A percentile compares a stretch with the other conserved stretches of the same genome.
These are phyloP conservation scores for Umbilicaria muhlenbergii DNA, from an alignment of 495 filamentous ascomycete genomes.

Conservation along the genomic window DNA sequence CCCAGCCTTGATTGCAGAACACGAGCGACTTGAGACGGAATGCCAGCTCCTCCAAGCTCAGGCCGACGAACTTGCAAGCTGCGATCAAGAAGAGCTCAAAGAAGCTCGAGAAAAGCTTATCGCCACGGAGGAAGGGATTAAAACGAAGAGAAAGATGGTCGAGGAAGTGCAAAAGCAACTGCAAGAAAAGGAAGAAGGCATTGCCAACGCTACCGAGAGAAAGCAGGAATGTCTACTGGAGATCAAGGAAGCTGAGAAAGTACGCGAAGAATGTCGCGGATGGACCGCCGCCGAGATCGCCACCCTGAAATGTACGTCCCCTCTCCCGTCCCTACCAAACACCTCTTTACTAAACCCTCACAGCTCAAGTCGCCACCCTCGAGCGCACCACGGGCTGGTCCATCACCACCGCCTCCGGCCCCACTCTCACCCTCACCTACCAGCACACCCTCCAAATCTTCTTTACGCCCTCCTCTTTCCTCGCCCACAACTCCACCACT, in stretches of 20 bases:
- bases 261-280: constrained; percentile 74
- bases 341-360: constrained; percentile 2
- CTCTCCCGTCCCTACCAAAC: background rate
- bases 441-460: constrained; percentile 57
- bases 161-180: constrained; percentile 47
- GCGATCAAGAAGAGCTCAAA: constrained; percentile 63
- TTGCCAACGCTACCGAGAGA: constrained; percentile 41
- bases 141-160: constrained; percentile 47
- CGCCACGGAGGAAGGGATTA: constrained; percentile 48
- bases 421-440: constrained; percentile 63
- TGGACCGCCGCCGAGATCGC: constrained; percentile 72
- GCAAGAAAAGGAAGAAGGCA: constrained; percentile 41
- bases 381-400: constrained; percentile 65
- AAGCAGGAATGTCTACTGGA: constrained; percentile 55
- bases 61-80: constrained; percentile 60
- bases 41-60: constrained; percentile 48
- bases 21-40: constrained; percentile 43
- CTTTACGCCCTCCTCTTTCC: constrained; percentile 53
- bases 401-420: constrained; percentile 45
- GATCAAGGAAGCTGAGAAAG: constrained; percentile 68
- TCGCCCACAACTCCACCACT: constrained; percentile 10
- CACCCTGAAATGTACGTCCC: constrained; percentile 47
- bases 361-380: constrained; percentile 50
- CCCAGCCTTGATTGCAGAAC: constrained; percentile 41
- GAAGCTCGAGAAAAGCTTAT: constrained; percentile 47